Percentiles rank a stretch among this genome's conserved stretches.
phyloP scores from a whole-genome alignment of 1,284 basidiomycete genomes.

The Sporisorium scitamineum region DNA sequence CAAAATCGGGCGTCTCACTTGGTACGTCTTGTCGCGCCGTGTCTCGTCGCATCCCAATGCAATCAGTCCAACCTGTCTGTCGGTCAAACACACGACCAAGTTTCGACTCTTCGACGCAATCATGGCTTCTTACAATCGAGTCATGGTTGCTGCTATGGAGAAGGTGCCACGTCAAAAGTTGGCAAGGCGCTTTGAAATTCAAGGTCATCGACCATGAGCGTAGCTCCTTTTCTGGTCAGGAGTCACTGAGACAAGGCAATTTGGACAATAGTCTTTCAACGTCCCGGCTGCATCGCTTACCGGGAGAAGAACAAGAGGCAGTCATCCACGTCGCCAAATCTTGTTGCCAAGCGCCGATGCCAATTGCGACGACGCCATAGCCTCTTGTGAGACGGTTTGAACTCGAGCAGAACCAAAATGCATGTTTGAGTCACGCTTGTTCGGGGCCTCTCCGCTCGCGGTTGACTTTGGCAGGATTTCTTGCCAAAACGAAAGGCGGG shows the following conservation, averaged over 20 bases:
- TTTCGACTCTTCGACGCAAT: too few species aligned
- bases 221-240: neutral
- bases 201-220: neutral
- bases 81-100: too few species aligned
- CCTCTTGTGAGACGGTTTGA: neutral
- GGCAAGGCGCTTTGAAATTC: too few species aligned
- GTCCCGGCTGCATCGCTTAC: slow-evolving; percentile 2
- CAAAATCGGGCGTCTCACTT: slow-evolving; percentile 5
- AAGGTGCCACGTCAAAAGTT: too few species aligned
- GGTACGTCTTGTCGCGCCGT: too few species aligned
- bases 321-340: neutral
- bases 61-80: too few species aligned
- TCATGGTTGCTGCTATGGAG: neutral
- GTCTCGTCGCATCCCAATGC: too few species aligned
- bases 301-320: neutral
- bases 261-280: neutral
- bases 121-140: neutral
- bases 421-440: neutral
- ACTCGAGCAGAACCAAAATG: neutral
- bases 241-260: neutral
- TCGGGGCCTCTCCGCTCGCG: slow-evolving; percentile 3
- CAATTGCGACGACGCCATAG: neutral
- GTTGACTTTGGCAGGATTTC: neutral
- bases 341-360: neutral
- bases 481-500: slow-evolving; percentile 3